A percentile compares a stretch with the other conserved stretches of the same genome.
Evolutionary conservation across 345 rosid genomes (phyloP).

Genomic region (Brassica nigra): DNA sequence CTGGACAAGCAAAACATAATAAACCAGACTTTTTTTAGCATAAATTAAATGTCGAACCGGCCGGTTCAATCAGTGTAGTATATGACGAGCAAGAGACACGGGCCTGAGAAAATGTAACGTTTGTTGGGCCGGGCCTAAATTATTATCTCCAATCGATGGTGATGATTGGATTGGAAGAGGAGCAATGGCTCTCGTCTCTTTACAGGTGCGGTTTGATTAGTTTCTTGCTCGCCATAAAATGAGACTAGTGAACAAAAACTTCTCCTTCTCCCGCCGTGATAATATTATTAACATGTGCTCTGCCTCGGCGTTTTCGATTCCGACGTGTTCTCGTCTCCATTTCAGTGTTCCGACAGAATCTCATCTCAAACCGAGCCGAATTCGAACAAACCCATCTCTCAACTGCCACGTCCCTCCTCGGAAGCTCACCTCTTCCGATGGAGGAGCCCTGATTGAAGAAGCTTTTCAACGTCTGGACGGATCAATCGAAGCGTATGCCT

Average conservation of each 20-base stretch:
- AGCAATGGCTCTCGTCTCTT: not conserved
- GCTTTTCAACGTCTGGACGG: not conserved
- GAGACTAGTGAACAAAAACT: not conserved
- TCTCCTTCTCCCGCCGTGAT: not conserved
- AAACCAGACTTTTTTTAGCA: too few relatives aligned
- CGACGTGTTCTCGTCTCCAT: conserved; percentile 11
- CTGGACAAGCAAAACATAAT: too few relatives aligned
- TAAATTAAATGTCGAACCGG: too few relatives aligned
- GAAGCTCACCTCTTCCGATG: not conserved
- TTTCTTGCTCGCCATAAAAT: not conserved
- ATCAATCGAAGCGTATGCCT: conserved; percentile 45
- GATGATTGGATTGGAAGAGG: not conserved
- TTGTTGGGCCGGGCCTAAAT: too few relatives aligned
- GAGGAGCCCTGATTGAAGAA: not conserved
- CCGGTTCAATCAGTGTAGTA: too few relatives aligned
- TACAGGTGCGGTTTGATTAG: too few relatives aligned
- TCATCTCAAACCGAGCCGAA: conserved; percentile 5
- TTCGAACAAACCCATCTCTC: conserved; percentile 23
- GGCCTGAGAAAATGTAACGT: too few relatives aligned
- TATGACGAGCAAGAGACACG: too few relatives aligned
- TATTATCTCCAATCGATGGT: too few relatives aligned
- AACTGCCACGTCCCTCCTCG: conserved; percentile 6
- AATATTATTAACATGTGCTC: conserved; percentile 4
- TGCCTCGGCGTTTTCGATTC: conserved; percentile 36
- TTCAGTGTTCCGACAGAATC: conserved; percentile 21